phyloP scores from a whole-genome alignment of 768 basidiomycete genomes.

The Fomitopsis pulvina region DNA sequence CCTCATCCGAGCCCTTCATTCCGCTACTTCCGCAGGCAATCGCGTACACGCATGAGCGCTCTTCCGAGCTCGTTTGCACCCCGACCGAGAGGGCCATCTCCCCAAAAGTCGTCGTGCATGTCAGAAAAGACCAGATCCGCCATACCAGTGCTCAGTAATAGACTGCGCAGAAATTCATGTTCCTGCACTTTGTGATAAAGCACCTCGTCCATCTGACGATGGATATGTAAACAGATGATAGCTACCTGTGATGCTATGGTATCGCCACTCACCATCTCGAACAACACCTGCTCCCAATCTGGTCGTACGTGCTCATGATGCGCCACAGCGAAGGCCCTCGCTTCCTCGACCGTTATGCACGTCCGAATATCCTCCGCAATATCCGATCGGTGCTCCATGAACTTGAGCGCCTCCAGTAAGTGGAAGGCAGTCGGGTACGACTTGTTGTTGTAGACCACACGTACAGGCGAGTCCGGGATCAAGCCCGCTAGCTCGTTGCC shows the following conservation, averaged over 20 bases:
- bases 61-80: constrained; percentile 63
- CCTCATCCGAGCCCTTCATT: constrained; percentile 1
- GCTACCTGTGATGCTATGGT: no score
- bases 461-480: constrained; percentile 61
- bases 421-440: constrained; percentile 67
- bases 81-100: constrained; percentile 41
- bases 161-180: constrained; percentile 48
- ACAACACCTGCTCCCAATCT: constrained; percentile 52
- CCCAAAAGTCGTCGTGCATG: constrained; percentile 64
- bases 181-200: constrained; percentile 65
- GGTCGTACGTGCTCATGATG: constrained; percentile 29
- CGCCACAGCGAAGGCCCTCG: constrained; percentile 28
- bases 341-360: constrained; percentile 32
- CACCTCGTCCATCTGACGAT: constrained; percentile 46
- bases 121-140: constrained; percentile 46
- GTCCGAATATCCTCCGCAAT: constrained; percentile 52
- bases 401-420: constrained; percentile 73
- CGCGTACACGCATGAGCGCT: constrained; percentile 49
- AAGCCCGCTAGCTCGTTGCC: constrained; percentile 37
- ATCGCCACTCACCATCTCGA: constrained; percentile 42
- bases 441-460: constrained; percentile 46
- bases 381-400: constrained; percentile 40
- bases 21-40: constrained; percentile 14
- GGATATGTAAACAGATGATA: no score
- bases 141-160: constrained; percentile 49